phyloP scores from a whole-genome alignment of 768 basidiomycete species.

The Boletus vermiculosoides region DNA sequence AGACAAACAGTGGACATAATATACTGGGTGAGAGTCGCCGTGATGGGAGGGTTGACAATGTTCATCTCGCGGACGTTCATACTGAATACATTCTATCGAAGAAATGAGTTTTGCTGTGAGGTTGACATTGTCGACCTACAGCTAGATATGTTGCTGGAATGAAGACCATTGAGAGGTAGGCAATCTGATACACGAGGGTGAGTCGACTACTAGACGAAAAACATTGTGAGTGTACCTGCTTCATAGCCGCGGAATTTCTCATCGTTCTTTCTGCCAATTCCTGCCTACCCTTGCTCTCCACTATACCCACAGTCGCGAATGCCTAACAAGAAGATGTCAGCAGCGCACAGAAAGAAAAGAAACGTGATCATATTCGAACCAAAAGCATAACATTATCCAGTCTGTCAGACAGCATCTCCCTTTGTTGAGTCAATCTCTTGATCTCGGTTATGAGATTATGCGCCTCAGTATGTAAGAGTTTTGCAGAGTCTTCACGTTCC shows the following conservation, averaged over 20 bases:
- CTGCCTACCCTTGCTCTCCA: constrained; percentile 37
- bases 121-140: constrained; percentile 13
- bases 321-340: constrained; percentile 36
- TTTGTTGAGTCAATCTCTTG: constrained; percentile 38
- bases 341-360: neutral
- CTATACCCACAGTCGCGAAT: constrained; percentile 53
- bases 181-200: constrained; percentile 36
- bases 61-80: constrained; percentile 32
- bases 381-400: constrained; percentile 25
- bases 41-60: constrained; percentile 21
- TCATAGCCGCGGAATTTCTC: constrained; percentile 10
- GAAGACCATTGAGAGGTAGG: constrained; percentile 57
- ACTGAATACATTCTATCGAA: constrained; percentile 31
- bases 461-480: constrained; percentile 39
- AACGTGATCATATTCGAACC: constrained; percentile 13
- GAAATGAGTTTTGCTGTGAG: constrained; percentile 6
- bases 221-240: constrained; percentile 18
- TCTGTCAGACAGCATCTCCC: constrained; percentile 24
- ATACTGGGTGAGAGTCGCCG: constrained; percentile 39
- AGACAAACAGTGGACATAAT: constrained; percentile 41
- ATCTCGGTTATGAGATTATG: constrained; percentile 49
- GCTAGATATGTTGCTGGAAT: constrained; percentile 48
- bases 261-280: neutral
- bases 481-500: constrained; percentile 30
- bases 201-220: neutral